Evolutionary conservation across 305 asterid species (phyloP).

Genomic region (Rubia balearica): DNA sequence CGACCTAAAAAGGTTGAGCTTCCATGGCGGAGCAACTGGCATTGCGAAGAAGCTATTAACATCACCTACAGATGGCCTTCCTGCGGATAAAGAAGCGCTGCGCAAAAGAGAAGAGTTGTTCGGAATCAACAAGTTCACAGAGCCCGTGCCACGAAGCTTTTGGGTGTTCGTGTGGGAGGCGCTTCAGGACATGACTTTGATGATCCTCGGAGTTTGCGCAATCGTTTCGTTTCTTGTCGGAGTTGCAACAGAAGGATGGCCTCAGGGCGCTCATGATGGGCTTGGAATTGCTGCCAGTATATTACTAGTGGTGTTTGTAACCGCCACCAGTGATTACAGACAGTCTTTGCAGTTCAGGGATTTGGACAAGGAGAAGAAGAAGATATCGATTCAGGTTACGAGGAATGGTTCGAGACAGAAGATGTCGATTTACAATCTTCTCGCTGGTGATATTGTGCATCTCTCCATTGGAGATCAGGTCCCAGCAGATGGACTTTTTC

Average conservation of each 20-base stretch:
- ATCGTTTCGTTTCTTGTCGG: slow-evolving; percentile 74
- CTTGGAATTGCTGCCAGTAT: slow-evolving; percentile 87
- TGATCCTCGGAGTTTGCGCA: slow-evolving; percentile 86
- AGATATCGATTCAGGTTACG: slow-evolving; percentile 68
- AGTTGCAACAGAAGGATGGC: slow-evolving; percentile 88
- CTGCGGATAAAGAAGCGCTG: slow-evolving; percentile 37
- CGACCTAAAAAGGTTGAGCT: slow-evolving; percentile 53
- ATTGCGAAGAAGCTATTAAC: slow-evolving; percentile 55
- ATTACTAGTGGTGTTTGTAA: slow-evolving; percentile 72
- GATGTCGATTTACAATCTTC: slow-evolving; percentile 60
- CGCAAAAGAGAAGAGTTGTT: slow-evolving; percentile 36
- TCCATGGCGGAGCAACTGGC: slow-evolving; percentile 63
- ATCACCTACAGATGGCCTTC: slow-evolving; percentile 41
- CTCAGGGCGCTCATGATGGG: slow-evolving; percentile 86
- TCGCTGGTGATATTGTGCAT: slow-evolving; percentile 85
- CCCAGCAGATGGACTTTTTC: slow-evolving; percentile 86
- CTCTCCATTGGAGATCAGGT: slow-evolving; percentile 89
- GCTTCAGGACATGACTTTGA: slow-evolving; percentile 83
- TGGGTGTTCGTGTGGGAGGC: slow-evolving; percentile 87
- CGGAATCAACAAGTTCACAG: slow-evolving; percentile 64
- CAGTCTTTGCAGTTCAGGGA: slow-evolving; percentile 82
- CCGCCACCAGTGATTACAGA: slow-evolving; percentile 81
- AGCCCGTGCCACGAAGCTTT: slow-evolving; percentile 47
- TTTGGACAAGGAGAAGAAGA: slow-evolving; percentile 87
- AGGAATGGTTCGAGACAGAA: slow-evolving; percentile 62